phyloP scores from a whole-genome alignment of 1,139 yeast species.

The Debaryomycetaceae sp. region DNA sequence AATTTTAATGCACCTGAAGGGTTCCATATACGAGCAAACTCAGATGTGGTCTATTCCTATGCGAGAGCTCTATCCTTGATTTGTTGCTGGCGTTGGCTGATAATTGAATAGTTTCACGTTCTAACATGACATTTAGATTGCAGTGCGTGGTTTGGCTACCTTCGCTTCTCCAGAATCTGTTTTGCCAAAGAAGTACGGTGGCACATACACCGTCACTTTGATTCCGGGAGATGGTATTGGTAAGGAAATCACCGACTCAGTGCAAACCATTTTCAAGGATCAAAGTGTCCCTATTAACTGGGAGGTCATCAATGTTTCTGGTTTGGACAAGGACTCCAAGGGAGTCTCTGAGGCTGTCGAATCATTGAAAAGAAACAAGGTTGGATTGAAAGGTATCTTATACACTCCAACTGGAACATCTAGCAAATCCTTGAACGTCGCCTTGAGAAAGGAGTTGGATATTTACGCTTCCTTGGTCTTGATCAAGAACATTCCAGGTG shows the following conservation, averaged over 20 bases:
- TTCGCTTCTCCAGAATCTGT: constrained; percentile 56
- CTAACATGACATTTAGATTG: constrained; percentile 18
- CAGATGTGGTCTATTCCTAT: too few relatives aligned
- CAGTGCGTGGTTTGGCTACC: constrained; percentile 47
- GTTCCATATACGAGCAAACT: too few relatives aligned
- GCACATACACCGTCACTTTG: constrained; percentile 86
- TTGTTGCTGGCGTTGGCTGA: background rate
- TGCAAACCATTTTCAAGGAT: constrained; percentile 81
- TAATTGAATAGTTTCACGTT: constrained; percentile 1
- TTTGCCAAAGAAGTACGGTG: constrained; percentile 91
- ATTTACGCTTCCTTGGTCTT: constrained; percentile 91
- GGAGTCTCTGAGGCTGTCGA: constrained; percentile 82
- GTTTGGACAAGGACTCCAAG: constrained; percentile 60
- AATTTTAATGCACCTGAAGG: too few relatives aligned
- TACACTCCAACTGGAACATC: constrained; percentile 75
- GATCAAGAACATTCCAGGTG: constrained; percentile 94
- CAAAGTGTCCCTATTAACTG: constrained; percentile 90
- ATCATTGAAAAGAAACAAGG: constrained; percentile 92
- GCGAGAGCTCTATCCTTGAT: too few relatives aligned
- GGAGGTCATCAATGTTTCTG: constrained; percentile 88
- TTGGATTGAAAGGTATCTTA: constrained; percentile 94
- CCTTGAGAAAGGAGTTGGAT: constrained; percentile 93
- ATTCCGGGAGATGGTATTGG: constrained; percentile 99
- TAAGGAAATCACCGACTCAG: constrained; percentile 92
- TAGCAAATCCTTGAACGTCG: constrained; percentile 79